Percentiles rank a stretch among this genome's conserved stretches.
Conservation (phyloP, 2,329 filamentous ascomycete species). For the Sordariomycetes sp. region DNA sequence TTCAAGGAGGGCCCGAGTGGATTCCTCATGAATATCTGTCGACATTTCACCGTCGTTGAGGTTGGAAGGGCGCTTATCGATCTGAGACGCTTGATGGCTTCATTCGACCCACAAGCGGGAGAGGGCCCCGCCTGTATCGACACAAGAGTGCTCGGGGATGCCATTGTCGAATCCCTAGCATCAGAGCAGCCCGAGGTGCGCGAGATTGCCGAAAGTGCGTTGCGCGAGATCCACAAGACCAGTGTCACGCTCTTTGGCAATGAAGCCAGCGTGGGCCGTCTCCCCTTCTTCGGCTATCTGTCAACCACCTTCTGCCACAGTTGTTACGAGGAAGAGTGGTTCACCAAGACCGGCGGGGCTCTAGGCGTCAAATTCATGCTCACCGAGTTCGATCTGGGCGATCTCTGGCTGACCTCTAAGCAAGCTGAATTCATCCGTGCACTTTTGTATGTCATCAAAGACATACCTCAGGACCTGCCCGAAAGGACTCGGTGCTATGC, state of each 20-base stretch:
- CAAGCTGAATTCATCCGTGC: constrained; percentile 83
- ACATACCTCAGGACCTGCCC: constrained; percentile 89
- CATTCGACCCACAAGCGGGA: constrained; percentile 76
- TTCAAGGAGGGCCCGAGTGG: constrained; percentile 65
- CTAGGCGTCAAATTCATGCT: constrained; percentile 82
- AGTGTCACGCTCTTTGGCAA: constrained; percentile 71
- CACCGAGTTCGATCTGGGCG: constrained; percentile 74
- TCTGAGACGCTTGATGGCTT: constrained; percentile 62
- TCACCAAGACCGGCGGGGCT: constrained; percentile 88
- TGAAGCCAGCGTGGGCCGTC: constrained; percentile 56
- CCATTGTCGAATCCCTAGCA: constrained; percentile 79
- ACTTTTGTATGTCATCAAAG: constrained; percentile 96
- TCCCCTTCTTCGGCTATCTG: constrained; percentile 78
- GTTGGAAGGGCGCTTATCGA: constrained; percentile 76
- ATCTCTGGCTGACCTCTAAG: constrained; percentile 70
- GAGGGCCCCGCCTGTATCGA: constrained; percentile 85
- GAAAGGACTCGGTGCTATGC: constrained; percentile 79
- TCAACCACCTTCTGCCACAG: constrained; percentile 82
- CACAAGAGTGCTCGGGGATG: constrained; percentile 76
- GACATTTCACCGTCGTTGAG: constrained; percentile 85
- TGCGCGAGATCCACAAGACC: constrained; percentile 68
- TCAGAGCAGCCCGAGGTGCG: constrained; percentile 74
- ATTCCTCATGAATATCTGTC: constrained; percentile 72
- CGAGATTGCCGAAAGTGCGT: constrained; percentile 69
- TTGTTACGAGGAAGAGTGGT: constrained; percentile 98